phyloP scores from a whole-genome alignment of 2,329 filamentous ascomycete genomes.

The Ustulina deusta region DNA sequence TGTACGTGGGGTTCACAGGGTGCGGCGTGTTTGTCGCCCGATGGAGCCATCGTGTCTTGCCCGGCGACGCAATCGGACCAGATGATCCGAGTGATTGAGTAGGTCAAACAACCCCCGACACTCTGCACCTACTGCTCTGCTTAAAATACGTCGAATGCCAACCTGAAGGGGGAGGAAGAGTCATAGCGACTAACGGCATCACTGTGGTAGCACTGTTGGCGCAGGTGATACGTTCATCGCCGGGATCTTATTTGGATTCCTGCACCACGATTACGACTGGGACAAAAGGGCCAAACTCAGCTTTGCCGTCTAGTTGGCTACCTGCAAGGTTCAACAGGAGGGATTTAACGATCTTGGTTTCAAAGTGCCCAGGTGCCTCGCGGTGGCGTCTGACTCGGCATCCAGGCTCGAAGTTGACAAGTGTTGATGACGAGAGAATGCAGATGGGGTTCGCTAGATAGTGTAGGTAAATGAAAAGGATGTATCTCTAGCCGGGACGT shows the following conservation, averaged over 20 bases:
- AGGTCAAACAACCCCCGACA: constrained; percentile 52
- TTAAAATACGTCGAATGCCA: constrained; percentile 13
- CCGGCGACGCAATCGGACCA: constrained; percentile 57
- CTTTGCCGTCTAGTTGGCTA: constrained; percentile 75
- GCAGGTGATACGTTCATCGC: constrained; percentile 83
- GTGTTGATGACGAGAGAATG: constrained; percentile 16
- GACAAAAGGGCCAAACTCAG: constrained; percentile 60
- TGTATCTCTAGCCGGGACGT: constrained; percentile 7
- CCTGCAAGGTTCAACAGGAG: constrained; percentile 74
- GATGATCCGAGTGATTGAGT: constrained; percentile 68
- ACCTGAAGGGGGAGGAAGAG: constrained; percentile 1
- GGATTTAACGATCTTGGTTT: constrained; percentile 69
- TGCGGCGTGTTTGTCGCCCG: constrained; percentile 58
- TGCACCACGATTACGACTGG: constrained; percentile 64
- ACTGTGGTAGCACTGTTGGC: constrained; percentile 70
- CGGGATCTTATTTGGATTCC: constrained; percentile 73
- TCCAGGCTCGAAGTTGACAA: constrained; percentile 31
- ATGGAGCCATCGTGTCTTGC: constrained; percentile 54
- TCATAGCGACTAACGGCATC: constrained; percentile 36
- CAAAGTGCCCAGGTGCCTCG: constrained; percentile 44
- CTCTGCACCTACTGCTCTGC: constrained; percentile 20
- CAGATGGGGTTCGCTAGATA: constrained; percentile 21
- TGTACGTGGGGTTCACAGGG: constrained; percentile 61
- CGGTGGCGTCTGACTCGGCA: constrained; percentile 41
- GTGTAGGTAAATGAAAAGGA: constrained; percentile 2